Evolutionary conservation across 768 basidiomycete genomes (phyloP).

Genomic region (Flagelloscypha sp.): DNA sequence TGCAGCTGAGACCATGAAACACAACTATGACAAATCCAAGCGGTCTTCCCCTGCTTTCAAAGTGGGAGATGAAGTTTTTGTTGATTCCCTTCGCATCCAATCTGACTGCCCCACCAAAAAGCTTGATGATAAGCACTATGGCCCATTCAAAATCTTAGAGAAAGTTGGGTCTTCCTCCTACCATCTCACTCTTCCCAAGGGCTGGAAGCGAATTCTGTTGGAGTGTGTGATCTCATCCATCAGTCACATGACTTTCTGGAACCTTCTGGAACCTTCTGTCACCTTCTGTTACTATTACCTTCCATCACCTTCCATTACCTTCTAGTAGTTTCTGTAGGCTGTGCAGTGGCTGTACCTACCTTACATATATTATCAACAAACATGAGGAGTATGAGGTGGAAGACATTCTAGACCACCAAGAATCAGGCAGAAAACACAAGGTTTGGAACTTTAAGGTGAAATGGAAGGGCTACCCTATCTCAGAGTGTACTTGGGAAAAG

Average conservation of each 20-base stretch:
- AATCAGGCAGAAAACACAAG: conserved; percentile 1
- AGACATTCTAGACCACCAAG: conserved; percentile 8
- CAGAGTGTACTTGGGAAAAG: conserved; percentile 16
- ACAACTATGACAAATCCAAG: conserved; percentile 5
- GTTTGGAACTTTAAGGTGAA: conserved; percentile 10
- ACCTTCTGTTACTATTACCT: too few species aligned
- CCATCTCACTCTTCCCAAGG: conserved; percentile 13
- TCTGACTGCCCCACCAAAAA: conserved; percentile 12
- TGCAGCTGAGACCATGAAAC: conserved; percentile 16
- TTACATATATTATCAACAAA: too few species aligned
- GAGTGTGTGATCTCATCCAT: too few species aligned
- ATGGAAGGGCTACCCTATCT: conserved; percentile 15
- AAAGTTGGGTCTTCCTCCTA: conserved; percentile 12
- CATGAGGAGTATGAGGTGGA: too few species aligned
- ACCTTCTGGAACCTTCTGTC: too few species aligned
- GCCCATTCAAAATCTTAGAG: conserved; percentile 19
- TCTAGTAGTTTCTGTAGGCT: too few species aligned
- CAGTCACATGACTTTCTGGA: too few species aligned
- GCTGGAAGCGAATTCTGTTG: too few species aligned
- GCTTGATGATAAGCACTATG: conserved; percentile 14
- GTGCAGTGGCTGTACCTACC: too few species aligned
- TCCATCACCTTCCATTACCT: too few species aligned
- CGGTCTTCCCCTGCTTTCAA: conserved; percentile 5
- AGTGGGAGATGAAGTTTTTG: conserved; percentile 15
- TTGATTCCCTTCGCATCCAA: conserved; percentile 14